These are phyloP conservation scores for Annona cherimola DNA, from an alignment of 164 flowering plant genomes.

Conservation along the genomic window DNA sequence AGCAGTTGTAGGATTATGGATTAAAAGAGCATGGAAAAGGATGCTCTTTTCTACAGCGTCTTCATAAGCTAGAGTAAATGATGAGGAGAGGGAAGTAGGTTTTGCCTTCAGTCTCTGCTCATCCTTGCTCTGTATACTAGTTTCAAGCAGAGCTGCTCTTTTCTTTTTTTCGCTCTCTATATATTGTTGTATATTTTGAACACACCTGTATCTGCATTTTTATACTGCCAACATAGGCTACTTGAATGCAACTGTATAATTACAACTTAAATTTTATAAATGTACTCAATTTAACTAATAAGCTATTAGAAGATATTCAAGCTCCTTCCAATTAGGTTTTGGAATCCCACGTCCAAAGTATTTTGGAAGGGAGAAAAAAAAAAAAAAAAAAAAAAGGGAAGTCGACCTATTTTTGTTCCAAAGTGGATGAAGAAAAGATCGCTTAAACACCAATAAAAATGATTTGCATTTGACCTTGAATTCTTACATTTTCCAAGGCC, in stretches of 20 bases:
- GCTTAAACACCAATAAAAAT: no score
- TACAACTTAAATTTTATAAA: neutral
- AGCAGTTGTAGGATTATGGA: conserved; percentile 39
- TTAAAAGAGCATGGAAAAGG: conserved; percentile 13
- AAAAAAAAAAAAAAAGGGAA: no score
- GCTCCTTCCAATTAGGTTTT: no score
- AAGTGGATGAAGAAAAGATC: no score
- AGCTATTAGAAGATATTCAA: no score
- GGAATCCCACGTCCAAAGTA: no score
- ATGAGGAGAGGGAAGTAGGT: conserved; percentile 51
- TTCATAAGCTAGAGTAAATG: conserved; percentile 13
- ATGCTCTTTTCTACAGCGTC: conserved; percentile 1
- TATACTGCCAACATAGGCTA: neutral
- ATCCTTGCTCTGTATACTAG: conserved; percentile 7
- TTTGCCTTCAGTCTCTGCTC: conserved; percentile 52
- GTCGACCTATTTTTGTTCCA: no score
- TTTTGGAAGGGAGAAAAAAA: no score
- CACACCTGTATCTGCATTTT: neutral
- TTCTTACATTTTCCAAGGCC: no score
- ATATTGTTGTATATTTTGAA: neutral
- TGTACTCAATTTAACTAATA: no score
- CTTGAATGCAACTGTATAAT: neutral
- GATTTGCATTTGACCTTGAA: no score
- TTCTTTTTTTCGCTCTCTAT: neutral
- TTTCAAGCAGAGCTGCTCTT: neutral